Evolutionary conservation across 129 eudicot genomes (phyloP), one percentile per base, ranked within the genome.

Genomic region (Tagetes erecta): DNA sequence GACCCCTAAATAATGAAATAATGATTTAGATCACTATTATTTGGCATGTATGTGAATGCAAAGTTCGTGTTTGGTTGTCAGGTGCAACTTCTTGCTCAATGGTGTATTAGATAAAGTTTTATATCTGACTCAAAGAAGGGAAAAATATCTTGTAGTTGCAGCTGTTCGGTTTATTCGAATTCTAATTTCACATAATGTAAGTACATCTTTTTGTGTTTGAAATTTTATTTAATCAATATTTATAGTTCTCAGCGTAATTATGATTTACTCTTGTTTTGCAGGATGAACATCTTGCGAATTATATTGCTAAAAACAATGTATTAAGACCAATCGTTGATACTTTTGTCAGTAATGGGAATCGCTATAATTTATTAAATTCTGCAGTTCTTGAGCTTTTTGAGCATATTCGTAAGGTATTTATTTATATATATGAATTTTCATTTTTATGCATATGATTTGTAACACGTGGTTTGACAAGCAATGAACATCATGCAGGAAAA

Each of bases 91-190:
- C 74, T 89, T 92, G 81, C 86, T 85, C 53, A 89, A 83, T 72
- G 89, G 86, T 59, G 83, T 74, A 11, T 78, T 94, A 46, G 96
- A 85, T 78, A 94, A 91, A 82, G 91, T 94, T 74, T 42, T 94
- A 72, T 64, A 59, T 76, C 77, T 94, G 76, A 88, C 98, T 70
- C 87, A 68, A 66, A 85, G 98, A 82, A 88, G 70, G 84, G 98
- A 92, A 79, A 90, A 86, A 69, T 94, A 94, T 78, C 96, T 94
- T 59, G 97, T 94, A 37, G 89, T 85, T 80, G 97, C 96, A 72
- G 97, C 98, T 64, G 86, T 94, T 58, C 88, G 96, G 78, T 90
- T 94, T 75, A 36, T 90, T 36, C 91, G 98, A 74, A 86, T 89
- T 66, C 83, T 94, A 50, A 76, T 90, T 56, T 84, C 96, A 35